phyloP scores from a whole-genome alignment of 345 rosid species.

The Acer campestre region DNA sequence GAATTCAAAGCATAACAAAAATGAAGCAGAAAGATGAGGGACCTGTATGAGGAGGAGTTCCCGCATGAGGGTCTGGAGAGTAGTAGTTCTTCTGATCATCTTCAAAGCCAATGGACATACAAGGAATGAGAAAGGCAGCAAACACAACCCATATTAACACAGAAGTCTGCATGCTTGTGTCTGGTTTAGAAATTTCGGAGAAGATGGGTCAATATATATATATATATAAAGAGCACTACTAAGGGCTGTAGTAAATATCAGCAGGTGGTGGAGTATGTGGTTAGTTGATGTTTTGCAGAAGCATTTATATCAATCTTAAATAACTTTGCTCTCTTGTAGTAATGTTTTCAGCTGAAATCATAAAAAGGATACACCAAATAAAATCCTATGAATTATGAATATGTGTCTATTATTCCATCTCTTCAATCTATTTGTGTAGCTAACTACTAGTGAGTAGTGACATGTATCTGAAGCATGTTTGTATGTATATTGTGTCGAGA shows the following conservation, averaged over 20 bases:
- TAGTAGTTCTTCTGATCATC: conserved; percentile 70
- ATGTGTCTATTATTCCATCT: too few relatives aligned
- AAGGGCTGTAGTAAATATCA: conserved; percentile 58
- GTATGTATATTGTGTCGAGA: too few relatives aligned
- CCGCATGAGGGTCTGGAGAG: conserved; percentile 54
- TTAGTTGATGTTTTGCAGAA: conserved; percentile 74
- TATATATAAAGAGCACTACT: conserved; percentile 15
- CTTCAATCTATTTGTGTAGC: too few relatives aligned
- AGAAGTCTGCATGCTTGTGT: conserved; percentile 25
- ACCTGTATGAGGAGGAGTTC: conserved; percentile 53
- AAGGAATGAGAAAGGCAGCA: conserved; percentile 46
- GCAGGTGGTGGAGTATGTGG: conserved; percentile 66
- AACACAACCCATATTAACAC: conserved; percentile 39
- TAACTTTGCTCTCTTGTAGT: conserved; percentile 24
- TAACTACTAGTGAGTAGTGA: too few relatives aligned
- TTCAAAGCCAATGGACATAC: conserved; percentile 46
- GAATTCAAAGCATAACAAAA: neutral
- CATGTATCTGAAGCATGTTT: too few relatives aligned
- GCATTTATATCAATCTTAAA: conserved; percentile 58
- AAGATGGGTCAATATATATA: conserved; percentile 16
- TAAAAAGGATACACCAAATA: too few relatives aligned
- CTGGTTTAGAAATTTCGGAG: neutral
- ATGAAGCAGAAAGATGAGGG: neutral
- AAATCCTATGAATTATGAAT: too few relatives aligned
- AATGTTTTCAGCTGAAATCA: conserved; percentile 22